These are phyloP conservation scores for Salix arbutifolia DNA, from an alignment of 345 rosid species.

Conservation along the genomic window DNA sequence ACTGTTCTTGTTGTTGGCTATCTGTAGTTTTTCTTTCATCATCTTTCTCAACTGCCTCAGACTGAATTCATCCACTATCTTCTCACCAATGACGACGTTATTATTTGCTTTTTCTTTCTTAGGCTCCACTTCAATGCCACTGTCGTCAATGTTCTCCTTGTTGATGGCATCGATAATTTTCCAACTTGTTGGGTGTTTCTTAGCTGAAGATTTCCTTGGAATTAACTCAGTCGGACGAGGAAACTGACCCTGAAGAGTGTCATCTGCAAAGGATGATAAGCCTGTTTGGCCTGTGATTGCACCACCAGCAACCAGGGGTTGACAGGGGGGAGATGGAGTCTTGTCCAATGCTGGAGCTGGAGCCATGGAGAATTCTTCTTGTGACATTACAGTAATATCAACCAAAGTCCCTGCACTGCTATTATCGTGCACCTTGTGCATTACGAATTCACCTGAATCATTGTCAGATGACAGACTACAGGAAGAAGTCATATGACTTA, in stretches of 20 bases:
- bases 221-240: slow-evolving; percentile 11
- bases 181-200: slow-evolving; percentile 23
- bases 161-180: slow-evolving; percentile 20
- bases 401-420: neutral
- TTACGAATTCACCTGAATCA: neutral
- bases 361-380: slow-evolving; percentile 10
- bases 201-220: slow-evolving; percentile 11
- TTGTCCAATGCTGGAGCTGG: slow-evolving; percentile 6
- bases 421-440: neutral
- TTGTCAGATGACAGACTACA: neutral
- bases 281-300: neutral
- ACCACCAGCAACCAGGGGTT: slow-evolving; percentile 11
- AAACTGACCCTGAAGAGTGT: slow-evolving; percentile 26
- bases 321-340: slow-evolving; percentile 11
- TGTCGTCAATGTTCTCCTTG: slow-evolving; percentile 34
- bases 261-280: slow-evolving; percentile 24
- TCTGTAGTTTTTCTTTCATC: slow-evolving; percentile 31
- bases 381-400: slow-evolving; percentile 13
- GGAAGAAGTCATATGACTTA: slow-evolving; percentile 6
- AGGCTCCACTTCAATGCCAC: slow-evolving; percentile 17
- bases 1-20: slow-evolving; percentile 18
- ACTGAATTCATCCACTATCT: slow-evolving; percentile 28
- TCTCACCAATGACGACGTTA: slow-evolving; percentile 10
- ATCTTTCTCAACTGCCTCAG: slow-evolving; percentile 43
- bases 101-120: slow-evolving; percentile 13